A percentile compares a stretch with the other conserved stretches of the same genome.
Evolutionary conservation across 2,329 filamentous ascomycete genomes (phyloP).

Genomic region (Cladorrhinum sp.): DNA sequence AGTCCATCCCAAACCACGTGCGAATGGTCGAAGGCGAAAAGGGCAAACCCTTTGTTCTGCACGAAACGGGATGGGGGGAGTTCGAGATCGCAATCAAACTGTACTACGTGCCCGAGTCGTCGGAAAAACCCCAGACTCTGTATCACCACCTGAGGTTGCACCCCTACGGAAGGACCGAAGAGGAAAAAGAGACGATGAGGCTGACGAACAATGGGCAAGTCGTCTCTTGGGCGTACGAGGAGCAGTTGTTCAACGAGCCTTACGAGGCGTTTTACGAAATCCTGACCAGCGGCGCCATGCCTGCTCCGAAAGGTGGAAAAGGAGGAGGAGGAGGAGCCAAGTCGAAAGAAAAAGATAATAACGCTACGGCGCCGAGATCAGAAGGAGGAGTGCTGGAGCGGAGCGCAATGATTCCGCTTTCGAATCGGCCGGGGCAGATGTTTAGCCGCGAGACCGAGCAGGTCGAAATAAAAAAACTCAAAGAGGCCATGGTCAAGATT

Average conservation of each 20-base stretch:
- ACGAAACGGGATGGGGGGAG: slow-evolving; percentile 95
- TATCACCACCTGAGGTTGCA: slow-evolving; percentile 91
- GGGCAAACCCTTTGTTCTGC: slow-evolving; percentile 72
- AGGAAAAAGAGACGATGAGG: slow-evolving; percentile 60
- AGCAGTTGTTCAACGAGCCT: slow-evolving; percentile 96
- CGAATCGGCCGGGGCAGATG: slow-evolving; percentile 64
- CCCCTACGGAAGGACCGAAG: slow-evolving; percentile 81
- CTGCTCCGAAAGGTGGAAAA: slow-evolving; percentile 30
- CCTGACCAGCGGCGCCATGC: slow-evolving; percentile 69
- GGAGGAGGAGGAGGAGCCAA: too few relatives aligned
- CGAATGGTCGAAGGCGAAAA: slow-evolving; percentile 72
- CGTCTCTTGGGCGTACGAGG: slow-evolving; percentile 80
- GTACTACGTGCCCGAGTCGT: slow-evolving; percentile 83
- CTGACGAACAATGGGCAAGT: slow-evolving; percentile 60
- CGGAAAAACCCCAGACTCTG: slow-evolving; percentile 92
- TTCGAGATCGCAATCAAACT: slow-evolving; percentile 96
- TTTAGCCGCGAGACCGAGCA: slow-evolving; percentile 71
- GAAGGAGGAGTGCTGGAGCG: slow-evolving; percentile 58
- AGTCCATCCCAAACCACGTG: slow-evolving; percentile 89
- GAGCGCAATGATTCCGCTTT: slow-evolving; percentile 71
- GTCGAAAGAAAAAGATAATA: slow-evolving; percentile 42
- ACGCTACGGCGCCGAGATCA: slow-evolving; percentile 39
- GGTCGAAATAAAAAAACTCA: slow-evolving; percentile 57
- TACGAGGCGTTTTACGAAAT: slow-evolving; percentile 88
- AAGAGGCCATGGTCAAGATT: slow-evolving; percentile 63